Evolutionary conservation across 2,329 filamentous ascomycete genomes (phyloP).

Genomic region (Cercospora citrullina): DNA sequence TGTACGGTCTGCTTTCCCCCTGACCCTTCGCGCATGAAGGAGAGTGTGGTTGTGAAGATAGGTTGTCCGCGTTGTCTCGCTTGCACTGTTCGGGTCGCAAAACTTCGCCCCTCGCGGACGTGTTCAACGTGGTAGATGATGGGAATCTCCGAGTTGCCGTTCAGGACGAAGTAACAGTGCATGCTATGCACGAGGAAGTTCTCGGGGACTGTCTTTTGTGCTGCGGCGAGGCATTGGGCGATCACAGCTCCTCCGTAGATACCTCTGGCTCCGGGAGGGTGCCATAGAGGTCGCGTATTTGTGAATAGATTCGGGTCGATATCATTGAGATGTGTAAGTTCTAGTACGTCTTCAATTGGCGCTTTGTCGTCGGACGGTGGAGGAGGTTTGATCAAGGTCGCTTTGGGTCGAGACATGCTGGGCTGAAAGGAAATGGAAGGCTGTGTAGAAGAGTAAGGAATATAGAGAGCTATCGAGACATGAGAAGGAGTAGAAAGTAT

Average conservation of each 20-base stretch:
- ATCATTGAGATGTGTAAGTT: conserved; percentile 75
- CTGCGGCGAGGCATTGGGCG: conserved; percentile 84
- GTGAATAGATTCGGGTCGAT: conserved; percentile 88
- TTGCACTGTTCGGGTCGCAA: conserved; percentile 92
- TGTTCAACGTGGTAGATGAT: conserved; percentile 94
- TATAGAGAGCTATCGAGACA: neutral
- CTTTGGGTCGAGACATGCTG: conserved; percentile 22
- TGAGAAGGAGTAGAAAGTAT: neutral
- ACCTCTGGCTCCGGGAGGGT: conserved; percentile 84
- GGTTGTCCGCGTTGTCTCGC: conserved; percentile 82
- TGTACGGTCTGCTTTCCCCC: conserved; percentile 59
- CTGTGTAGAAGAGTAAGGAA: neutral
- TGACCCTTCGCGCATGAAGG: conserved; percentile 71
- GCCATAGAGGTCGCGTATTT: conserved; percentile 88
- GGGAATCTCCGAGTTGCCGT: conserved; percentile 79
- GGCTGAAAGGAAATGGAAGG: neutral
- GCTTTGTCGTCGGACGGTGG: conserved; percentile 70
- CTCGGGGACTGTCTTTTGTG: conserved; percentile 78
- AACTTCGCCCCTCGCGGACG: conserved; percentile 85
- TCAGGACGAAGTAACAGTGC: conserved; percentile 98
- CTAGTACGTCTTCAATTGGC: conserved; percentile 84
- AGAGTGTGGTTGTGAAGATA: conserved; percentile 95
- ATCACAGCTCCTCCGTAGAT: conserved; percentile 95
- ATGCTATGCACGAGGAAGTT: conserved; percentile 89
- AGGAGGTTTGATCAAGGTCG: conserved; percentile 69